phyloP scores from a whole-genome alignment of 306 rosid genomes.

The Herpetospermum pedunculosum region DNA sequence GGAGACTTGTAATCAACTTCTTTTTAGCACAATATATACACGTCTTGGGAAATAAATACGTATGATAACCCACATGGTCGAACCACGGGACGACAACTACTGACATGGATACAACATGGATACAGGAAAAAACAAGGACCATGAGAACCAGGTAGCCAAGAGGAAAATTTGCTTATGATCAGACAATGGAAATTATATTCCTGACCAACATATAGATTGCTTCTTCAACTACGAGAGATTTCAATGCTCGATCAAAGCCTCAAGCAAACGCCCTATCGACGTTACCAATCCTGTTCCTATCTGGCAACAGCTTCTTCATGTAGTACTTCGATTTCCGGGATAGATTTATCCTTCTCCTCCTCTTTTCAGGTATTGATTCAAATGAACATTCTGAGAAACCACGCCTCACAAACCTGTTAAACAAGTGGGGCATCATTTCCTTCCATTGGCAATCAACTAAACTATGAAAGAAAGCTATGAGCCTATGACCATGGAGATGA shows the following conservation, averaged over 20 bases:
- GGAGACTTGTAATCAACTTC: not conserved
- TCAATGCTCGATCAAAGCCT: slow-evolving; percentile 16
- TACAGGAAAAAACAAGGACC: not conserved
- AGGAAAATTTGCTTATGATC: not conserved
- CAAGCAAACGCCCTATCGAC: slow-evolving; percentile 28
- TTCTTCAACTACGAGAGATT: not conserved
- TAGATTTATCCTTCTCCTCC: slow-evolving; percentile 53
- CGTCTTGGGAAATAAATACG: not conserved
- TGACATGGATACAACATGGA: not conserved
- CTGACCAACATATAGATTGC: not conserved
- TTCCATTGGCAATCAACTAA: not conserved
- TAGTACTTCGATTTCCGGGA: slow-evolving; percentile 92
- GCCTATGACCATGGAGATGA: not conserved
- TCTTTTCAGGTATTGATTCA: slow-evolving; percentile 60
- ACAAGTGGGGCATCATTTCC: not conserved
- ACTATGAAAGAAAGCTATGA: not conserved
- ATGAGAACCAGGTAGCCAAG: not conserved
- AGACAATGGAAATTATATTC: not conserved
- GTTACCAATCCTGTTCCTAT: slow-evolving; percentile 45
- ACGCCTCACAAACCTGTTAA: slow-evolving; percentile 86
- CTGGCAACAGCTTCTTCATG: slow-evolving; percentile 69
- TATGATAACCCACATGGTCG: not conserved
- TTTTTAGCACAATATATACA: not conserved
- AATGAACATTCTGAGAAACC: slow-evolving; percentile 91
- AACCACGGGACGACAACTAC: not conserved